Evolutionary conservation across 495 filamentous ascomycete species (phyloP).

Genomic region (Trichoderma orchidacearum): DNA sequence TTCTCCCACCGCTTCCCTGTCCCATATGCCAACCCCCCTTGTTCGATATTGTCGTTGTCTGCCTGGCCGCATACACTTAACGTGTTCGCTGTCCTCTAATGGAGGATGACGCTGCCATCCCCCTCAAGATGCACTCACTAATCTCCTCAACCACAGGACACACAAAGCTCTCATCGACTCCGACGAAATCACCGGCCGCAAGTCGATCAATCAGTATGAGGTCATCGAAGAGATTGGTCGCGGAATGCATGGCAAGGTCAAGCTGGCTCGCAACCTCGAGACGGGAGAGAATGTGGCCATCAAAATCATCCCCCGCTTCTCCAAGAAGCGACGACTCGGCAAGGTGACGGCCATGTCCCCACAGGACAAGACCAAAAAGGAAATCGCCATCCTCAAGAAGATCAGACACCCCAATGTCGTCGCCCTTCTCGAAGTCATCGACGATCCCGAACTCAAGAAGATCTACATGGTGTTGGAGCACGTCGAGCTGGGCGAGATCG

Average conservation of each 20-base stretch:
- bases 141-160: slow-evolving; percentile 36
- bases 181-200: slow-evolving; percentile 76
- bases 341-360: slow-evolving; percentile 44
- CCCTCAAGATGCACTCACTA: background rate
- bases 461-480: slow-evolving; percentile 96
- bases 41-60: background rate
- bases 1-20: background rate
- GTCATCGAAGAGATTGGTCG: slow-evolving; percentile 92
- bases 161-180: slow-evolving; percentile 81
- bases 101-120: background rate
- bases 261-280: slow-evolving; percentile 67
- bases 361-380: slow-evolving; percentile 88
- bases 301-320: slow-evolving; percentile 95
- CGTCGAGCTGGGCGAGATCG: slow-evolving; percentile 83
- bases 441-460: slow-evolving; percentile 89
- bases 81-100: background rate
- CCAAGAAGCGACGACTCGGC: slow-evolving; percentile 83
- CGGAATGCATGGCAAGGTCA: slow-evolving; percentile 94
- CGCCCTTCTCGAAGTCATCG: slow-evolving; percentile 89
- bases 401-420: slow-evolving; percentile 92
- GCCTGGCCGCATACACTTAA: too few relatives aligned
- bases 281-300: slow-evolving; percentile 81
- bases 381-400: slow-evolving; percentile 97
- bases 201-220: slow-evolving; percentile 93
- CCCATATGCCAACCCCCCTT: background rate